Evolutionary conservation across 805 yeast species (phyloP), one percentile per base, ranked within the genome.

Genomic region (Yarrowia hollandica): DNA sequence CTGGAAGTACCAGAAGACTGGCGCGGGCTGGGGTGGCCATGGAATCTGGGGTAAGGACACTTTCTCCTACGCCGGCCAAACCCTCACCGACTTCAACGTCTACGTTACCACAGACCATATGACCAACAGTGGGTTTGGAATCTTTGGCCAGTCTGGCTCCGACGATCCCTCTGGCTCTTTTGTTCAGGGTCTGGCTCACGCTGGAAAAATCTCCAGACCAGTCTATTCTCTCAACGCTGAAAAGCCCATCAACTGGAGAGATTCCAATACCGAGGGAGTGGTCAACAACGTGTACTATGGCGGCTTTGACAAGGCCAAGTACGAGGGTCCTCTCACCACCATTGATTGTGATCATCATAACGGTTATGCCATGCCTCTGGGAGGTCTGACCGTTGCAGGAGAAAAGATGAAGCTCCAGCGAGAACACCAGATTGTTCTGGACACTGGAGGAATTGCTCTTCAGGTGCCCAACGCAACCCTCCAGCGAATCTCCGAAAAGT

Each of bases 101-200:
- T 76, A 71, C 15, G 63, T 70, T 14, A 76, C 77, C 18, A 65
- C 73, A 22, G 77, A 77, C 18, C 71, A 73, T 18, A 68, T 72
- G 9, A 86, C 82, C 8, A 74, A 86, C 59, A 95, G 90, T 69
- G 63, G n/a, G n/a, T n/a, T 67, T 37, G 69, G 68, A 19, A 64
- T 64, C 14, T 64, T 66, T 14, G 33, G 65, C 56, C 31, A 39
- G 52, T 55, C 62, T 55, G 88, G 88, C 71, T 75, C 79, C 59
- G 88, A 88, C 69, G 74, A 88, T 60, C 96, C 96, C 0, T 66
- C 76, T 46, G 79, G 80, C 60, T 70, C 89, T 74, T 82, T 77
- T 60, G 67, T 72, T 31, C 78, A 79, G 59, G 91, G 90, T 0
- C 69, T 79, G 38, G 86, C 84, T 64, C 69, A 77, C 50, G 77